phyloP scores from a whole-genome alignment of 164 flowering plant species.

The Amborella trichopoda region DNA sequence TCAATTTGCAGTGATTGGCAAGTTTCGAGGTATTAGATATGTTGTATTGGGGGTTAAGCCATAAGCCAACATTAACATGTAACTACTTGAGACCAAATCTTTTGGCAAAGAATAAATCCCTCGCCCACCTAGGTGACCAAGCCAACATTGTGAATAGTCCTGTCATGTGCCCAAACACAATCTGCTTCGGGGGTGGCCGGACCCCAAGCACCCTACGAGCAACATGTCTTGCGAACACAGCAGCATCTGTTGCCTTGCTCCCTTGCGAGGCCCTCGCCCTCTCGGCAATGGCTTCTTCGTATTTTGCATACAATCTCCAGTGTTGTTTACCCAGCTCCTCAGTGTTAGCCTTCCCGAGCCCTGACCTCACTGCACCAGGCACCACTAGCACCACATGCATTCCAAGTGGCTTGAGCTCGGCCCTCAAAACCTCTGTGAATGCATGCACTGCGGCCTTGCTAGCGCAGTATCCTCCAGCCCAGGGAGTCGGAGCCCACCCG shows the following conservation, averaged over 20 bases:
- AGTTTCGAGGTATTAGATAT: too few species aligned
- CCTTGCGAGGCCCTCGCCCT: conserved; percentile 54
- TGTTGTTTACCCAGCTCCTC: conserved; percentile 23
- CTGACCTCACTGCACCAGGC: conserved; percentile 51
- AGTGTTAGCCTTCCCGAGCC: conserved; percentile 26
- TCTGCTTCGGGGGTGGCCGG: conserved; percentile 47
- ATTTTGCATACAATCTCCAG: conserved; percentile 46
- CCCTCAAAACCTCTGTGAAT: conserved; percentile 32
- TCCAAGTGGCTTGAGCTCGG: conserved; percentile 48
- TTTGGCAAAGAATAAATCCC: conserved; percentile 42
- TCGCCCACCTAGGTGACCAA: conserved; percentile 46
- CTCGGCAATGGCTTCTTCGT: conserved; percentile 36
- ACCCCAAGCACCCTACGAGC: conserved; percentile 39
- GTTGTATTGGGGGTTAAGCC: too few species aligned
- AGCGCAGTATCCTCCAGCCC: conserved; percentile 63
- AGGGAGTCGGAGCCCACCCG: conserved; percentile 47
- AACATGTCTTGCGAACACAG: conserved; percentile 43
- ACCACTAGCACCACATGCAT: conserved; percentile 43
- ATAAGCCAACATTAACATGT: too few species aligned
- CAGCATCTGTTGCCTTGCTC: conserved; percentile 37
- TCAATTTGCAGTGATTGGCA: too few species aligned
- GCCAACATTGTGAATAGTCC: conserved; percentile 36
- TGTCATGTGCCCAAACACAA: conserved; percentile 49
- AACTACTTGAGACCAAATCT: conserved; percentile 28
- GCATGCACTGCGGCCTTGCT: conserved; percentile 57